Conservation (phyloP, 208 protist genomes). For the Acanthamoeba castellanii region DNA sequence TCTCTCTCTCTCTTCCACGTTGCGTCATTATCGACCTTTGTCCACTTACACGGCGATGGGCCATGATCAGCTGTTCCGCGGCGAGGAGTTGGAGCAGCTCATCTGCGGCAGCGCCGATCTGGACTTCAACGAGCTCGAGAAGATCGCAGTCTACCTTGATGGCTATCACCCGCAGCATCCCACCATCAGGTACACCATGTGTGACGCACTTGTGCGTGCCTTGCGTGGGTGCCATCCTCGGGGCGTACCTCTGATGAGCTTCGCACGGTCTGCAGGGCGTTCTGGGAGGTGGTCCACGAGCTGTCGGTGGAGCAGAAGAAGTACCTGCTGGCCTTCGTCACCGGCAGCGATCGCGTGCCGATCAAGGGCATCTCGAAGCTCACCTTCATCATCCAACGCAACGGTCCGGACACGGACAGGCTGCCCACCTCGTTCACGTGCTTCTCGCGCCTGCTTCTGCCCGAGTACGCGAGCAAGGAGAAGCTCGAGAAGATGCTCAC, state of each 20-base stretch:
- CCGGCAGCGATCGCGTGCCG: slow-evolving; percentile 87
- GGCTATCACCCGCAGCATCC: slow-evolving; percentile 51
- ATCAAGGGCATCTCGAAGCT: slow-evolving; percentile 86
- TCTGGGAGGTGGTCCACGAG: slow-evolving; percentile 83
- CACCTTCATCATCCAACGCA: slow-evolving; percentile 57
- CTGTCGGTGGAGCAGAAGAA: slow-evolving; percentile 83
- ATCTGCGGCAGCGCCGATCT: slow-evolving; percentile 85
- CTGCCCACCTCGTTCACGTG: slow-evolving; percentile 94
- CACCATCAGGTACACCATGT: slow-evolving; percentile 23
- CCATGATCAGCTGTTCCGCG: slow-evolving; percentile 80
- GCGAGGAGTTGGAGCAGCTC: slow-evolving; percentile 88
- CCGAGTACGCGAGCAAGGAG: slow-evolving; percentile 90
- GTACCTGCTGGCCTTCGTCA: slow-evolving; percentile 88
- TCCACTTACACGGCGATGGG: slow-evolving; percentile 56
- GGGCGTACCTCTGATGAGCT: background rate
- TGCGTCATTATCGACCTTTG: background rate
- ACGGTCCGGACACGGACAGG: slow-evolving; percentile 24
- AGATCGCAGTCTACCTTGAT: slow-evolving; percentile 15
- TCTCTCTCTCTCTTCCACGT: background rate
- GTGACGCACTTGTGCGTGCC: too few species aligned
- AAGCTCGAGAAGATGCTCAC: slow-evolving; percentile 88
- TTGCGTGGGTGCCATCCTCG: too few species aligned
- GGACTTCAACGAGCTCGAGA: slow-evolving; percentile 86
- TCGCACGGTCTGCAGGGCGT: slow-evolving; percentile 41
- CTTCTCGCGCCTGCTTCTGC: slow-evolving; percentile 93